Evolutionary conservation across 257 asterid species (phyloP), one percentile per base, ranked within the genome.

Genomic region (Linderniella brevidens): DNA sequence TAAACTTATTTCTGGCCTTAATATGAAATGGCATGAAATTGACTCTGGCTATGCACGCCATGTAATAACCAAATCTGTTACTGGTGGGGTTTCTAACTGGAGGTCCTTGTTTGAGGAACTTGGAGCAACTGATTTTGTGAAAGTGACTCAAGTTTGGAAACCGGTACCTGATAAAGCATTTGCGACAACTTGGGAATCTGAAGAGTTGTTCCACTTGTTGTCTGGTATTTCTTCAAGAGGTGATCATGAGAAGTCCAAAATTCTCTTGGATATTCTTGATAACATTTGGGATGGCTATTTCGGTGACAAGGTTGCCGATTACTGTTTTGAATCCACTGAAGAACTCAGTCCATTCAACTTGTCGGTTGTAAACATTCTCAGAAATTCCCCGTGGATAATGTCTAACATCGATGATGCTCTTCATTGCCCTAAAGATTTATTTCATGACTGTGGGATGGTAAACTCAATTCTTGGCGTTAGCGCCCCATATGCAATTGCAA

Each of bases 101-200:
- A 77, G 94, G 57, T 68, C 42, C 44, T 81, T 90, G 62, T 73
- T 90, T 54, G 73, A 67, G 66, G 94, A 76, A 58, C 54, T 90
- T 50, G 94, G 93, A 44, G 67, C 73, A 45, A 90, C 87, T 54
- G 98, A 90, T 68, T 90, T 85, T 63, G 94, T 85, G 59, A 71
- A 68, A 60, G 64, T 78, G 25, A 72, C 74, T 78, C 73, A 74
- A 50, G 65, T 71, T n/a, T 75, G 67, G 60, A 84, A 71, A 63
- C 37, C 57, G 36, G 47, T 64, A 56, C 57, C 83, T 45, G 35
- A 43, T 8, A 67, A 62, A 57, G 59, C 67, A 48, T 59, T 59
- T 45, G 73, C 56, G 19, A 72, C 53, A 64, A 68, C 78, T 71
- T 90, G 96, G 96, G 82, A 72, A 64, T 90, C 98, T 35, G 52